A percentile compares a stretch with the other conserved stretches of the same genome.
Conservation (phyloP, 1,284 basidiomycete genomes). For the Tilletia walkeri region DNA sequence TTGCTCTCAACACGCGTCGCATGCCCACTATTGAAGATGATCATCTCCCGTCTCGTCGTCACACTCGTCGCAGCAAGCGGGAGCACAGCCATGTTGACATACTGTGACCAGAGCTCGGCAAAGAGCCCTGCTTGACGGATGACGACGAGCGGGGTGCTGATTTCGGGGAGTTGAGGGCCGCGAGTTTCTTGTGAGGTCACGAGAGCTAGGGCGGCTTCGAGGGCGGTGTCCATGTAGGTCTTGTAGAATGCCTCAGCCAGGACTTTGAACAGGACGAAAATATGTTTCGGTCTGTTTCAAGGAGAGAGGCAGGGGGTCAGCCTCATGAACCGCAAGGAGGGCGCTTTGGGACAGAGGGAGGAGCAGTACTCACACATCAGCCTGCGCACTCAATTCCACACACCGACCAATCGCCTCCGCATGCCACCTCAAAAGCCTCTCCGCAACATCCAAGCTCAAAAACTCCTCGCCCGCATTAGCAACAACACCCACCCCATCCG, state of each 20-base stretch:
- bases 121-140: constrained; percentile 80
- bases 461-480: constrained; percentile 14
- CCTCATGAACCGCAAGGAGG: background rate
- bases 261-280: constrained; percentile 78
- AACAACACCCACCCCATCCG: background rate
- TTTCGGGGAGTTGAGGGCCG: constrained; percentile 67
- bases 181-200: constrained; percentile 68
- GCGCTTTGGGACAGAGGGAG: background rate
- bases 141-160: constrained; percentile 60
- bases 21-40: constrained; percentile 85
- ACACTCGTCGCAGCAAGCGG: constrained; percentile 83
- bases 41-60: constrained; percentile 87
- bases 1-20: constrained; percentile 83
- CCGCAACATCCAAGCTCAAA: constrained; percentile 44
- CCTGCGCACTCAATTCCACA: constrained; percentile 46
- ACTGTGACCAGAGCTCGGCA: constrained; percentile 95
- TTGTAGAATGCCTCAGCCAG: constrained; percentile 83
- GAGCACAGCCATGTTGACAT: constrained; percentile 83
- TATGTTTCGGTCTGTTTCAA: constrained; percentile 74
- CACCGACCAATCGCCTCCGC: constrained; percentile 54
- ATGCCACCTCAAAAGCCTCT: constrained; percentile 53
- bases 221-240: constrained; percentile 82
- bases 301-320: background rate
- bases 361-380: constrained; percentile 37
- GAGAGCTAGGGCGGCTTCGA: constrained; percentile 77